Percentiles rank a stretch among this genome's conserved stretches.
Evolutionary conservation across 2,329 filamentous ascomycete species (phyloP).

Genomic region (Cladophialophora yegresii): DNA sequence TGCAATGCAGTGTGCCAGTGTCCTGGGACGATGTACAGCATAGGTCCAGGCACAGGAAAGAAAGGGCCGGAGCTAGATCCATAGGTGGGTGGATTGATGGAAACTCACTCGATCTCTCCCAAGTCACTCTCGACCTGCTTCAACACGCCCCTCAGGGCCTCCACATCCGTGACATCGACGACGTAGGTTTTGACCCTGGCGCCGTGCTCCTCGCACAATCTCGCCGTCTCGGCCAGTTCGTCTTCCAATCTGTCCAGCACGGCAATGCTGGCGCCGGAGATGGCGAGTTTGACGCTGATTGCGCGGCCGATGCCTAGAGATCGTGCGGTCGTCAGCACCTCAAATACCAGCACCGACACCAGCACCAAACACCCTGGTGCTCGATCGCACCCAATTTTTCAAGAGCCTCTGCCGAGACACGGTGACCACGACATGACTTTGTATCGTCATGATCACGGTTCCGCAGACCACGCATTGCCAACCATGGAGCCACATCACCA

Average conservation of each 20-base stretch:
- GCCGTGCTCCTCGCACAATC: constrained; percentile 21
- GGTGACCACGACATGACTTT: too few relatives aligned
- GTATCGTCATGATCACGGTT: too few relatives aligned
- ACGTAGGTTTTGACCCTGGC: constrained; percentile 29
- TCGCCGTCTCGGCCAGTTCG: constrained; percentile 25
- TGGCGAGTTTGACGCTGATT: constrained; percentile 36
- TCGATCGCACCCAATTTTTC: not conserved
- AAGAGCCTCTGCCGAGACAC: too few relatives aligned
- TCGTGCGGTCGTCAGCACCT: not conserved
- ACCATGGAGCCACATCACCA: too few relatives aligned
- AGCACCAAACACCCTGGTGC: too few relatives aligned
- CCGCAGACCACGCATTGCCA: too few relatives aligned
- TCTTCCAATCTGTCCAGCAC: constrained; percentile 35
- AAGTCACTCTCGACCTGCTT: constrained; percentile 16
- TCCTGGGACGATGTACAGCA: not conserved
- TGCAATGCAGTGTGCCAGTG: too few relatives aligned
- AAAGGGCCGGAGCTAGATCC: too few relatives aligned
- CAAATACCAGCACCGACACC: not conserved
- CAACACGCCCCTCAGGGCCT: constrained; percentile 25
- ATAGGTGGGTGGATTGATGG: not conserved
- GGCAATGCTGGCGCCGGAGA: constrained; percentile 34
- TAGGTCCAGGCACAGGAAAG: too few relatives aligned
- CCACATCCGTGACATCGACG: constrained; percentile 38
- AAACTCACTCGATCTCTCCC: constrained; percentile 29
- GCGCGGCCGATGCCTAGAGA: constrained; percentile 35